Evolutionary conservation across 2,329 filamentous ascomycete species (phyloP).

Genomic region (Paraphaeosphaeria sporulosa): DNA sequence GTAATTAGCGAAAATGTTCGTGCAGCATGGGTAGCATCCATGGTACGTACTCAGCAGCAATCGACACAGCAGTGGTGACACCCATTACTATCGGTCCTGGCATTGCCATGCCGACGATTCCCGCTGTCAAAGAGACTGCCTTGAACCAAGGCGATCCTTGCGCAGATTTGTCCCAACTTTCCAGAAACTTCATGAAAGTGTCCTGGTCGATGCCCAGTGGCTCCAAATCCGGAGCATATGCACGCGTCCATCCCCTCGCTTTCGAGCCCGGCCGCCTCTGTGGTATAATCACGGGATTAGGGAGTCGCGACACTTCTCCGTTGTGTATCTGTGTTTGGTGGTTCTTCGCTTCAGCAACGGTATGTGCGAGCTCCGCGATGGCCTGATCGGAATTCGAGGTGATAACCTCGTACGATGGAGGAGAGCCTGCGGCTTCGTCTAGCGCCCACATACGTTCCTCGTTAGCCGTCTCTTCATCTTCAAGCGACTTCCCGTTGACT

Average conservation of each 20-base stretch:
- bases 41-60: conserved; percentile 33
- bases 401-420: conserved; percentile 16
- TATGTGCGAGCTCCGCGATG: conserved; percentile 19
- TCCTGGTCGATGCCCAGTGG: conserved; percentile 57
- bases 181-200: conserved; percentile 59
- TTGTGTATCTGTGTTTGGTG: background rate
- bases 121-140: conserved; percentile 17
- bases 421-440: conserved; percentile 20
- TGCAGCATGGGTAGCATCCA: background rate
- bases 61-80: conserved; percentile 19
- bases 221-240: conserved; percentile 60
- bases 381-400: conserved; percentile 8
- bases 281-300: conserved; percentile 58
- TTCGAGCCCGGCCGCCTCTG: conserved; percentile 60
- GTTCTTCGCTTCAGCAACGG: conserved; percentile 1
- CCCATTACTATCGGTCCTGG: conserved; percentile 15
- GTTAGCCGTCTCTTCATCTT: conserved; percentile 12
- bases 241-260: conserved; percentile 60
- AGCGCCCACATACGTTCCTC: conserved; percentile 24
- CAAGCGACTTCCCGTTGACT: background rate
- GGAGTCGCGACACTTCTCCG: conserved; percentile 13
- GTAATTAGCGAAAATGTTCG: conserved; percentile 47
- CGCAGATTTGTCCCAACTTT: conserved; percentile 56
- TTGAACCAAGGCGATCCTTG: conserved; percentile 37
- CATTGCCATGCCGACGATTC: conserved; percentile 12